A percentile compares a stretch with the other conserved stretches of the same genome.
Evolutionary conservation across 164 flowering plant genomes (phyloP).

Genomic region (Dillenia turbinata): DNA sequence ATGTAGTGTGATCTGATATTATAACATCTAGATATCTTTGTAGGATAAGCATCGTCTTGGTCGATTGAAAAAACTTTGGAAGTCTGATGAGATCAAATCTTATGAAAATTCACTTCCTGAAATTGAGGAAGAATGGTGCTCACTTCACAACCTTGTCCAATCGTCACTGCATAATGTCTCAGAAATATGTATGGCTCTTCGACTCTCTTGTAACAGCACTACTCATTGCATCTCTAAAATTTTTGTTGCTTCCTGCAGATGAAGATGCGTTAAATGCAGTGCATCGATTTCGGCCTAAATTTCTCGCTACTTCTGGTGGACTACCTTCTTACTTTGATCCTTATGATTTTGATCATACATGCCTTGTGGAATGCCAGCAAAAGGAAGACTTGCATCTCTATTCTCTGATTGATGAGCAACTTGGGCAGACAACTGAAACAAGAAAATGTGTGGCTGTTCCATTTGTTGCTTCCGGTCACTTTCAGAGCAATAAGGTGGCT

Average conservation of each 20-base stretch:
- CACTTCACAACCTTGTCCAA: slow-evolving; percentile 71
- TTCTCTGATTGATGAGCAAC: slow-evolving; percentile 25
- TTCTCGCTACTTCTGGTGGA: slow-evolving; percentile 36
- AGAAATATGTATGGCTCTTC: slow-evolving; percentile 62
- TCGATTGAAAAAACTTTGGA: slow-evolving; percentile 38
- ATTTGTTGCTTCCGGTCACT: slow-evolving; percentile 50
- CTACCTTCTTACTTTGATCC: slow-evolving; percentile 64
- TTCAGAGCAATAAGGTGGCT: slow-evolving; percentile 39
- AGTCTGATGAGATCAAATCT: slow-evolving; percentile 30
- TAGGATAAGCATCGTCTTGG: slow-evolving; percentile 85
- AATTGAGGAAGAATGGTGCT: slow-evolving; percentile 91
- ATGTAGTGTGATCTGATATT: background rate
- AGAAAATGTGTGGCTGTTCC: slow-evolving; percentile 60
- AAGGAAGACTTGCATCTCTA: slow-evolving; percentile 22
- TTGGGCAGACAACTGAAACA: slow-evolving; percentile 25
- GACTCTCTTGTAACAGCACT: background rate
- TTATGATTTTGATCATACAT: slow-evolving; percentile 66
- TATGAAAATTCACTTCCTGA: slow-evolving; percentile 22
- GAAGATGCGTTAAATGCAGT: slow-evolving; percentile 60
- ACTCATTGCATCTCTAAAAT: background rate
- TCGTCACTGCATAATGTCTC: slow-evolving; percentile 65
- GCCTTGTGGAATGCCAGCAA: slow-evolving; percentile 37
- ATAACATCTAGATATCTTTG: slow-evolving; percentile 14
- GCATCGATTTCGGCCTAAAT: slow-evolving; percentile 81
- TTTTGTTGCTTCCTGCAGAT: slow-evolving; percentile 45